Evolutionary conservation across 2,329 filamentous ascomycete genomes (phyloP).

Genomic region (Scytalidium sp.): DNA sequence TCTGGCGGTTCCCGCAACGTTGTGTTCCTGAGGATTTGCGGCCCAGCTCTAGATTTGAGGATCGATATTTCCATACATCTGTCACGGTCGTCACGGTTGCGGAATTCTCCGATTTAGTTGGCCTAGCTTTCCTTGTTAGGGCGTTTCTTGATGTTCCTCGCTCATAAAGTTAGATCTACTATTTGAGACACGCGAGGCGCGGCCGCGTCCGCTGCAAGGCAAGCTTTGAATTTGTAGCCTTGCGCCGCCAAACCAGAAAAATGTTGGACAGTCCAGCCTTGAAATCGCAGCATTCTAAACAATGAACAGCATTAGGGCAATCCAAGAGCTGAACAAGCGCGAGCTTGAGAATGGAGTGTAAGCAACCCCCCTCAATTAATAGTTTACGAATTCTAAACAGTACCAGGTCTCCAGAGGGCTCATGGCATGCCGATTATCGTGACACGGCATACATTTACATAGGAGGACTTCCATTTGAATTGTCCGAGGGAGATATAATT

Average conservation of each 20-base stretch:
- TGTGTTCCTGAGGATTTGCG: constrained; percentile 12
- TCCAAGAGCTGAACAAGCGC: constrained; percentile 88
- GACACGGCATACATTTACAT: constrained; percentile 97
- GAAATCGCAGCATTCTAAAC: constrained; percentile 21
- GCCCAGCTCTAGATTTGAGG: constrained; percentile 1
- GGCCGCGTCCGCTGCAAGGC: background rate
- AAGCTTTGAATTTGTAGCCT: background rate
- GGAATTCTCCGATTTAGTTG: background rate
- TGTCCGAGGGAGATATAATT: constrained; percentile 93
- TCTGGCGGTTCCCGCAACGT: constrained; percentile 13
- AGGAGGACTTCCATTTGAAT: constrained; percentile 85
- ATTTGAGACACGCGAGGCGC: background rate
- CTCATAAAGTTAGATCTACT: background rate
- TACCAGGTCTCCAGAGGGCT: constrained; percentile 73
- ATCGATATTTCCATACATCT: background rate
- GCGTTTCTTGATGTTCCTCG: background rate
- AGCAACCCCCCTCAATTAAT: constrained; percentile 30
- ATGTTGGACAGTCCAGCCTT: background rate
- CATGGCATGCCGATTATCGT: constrained; percentile 96
- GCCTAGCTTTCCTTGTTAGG: background rate
- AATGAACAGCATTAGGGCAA: constrained; percentile 94
- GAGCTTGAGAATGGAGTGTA: constrained; percentile 88
- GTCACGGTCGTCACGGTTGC: background rate
- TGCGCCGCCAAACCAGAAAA: background rate
- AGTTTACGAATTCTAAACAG: constrained; percentile 10